Percentiles rank a stretch among this genome's conserved stretches.
Evolutionary conservation across 192 early-diverging fungal species (phyloP).

Genomic region (Backusella macrospora): DNA sequence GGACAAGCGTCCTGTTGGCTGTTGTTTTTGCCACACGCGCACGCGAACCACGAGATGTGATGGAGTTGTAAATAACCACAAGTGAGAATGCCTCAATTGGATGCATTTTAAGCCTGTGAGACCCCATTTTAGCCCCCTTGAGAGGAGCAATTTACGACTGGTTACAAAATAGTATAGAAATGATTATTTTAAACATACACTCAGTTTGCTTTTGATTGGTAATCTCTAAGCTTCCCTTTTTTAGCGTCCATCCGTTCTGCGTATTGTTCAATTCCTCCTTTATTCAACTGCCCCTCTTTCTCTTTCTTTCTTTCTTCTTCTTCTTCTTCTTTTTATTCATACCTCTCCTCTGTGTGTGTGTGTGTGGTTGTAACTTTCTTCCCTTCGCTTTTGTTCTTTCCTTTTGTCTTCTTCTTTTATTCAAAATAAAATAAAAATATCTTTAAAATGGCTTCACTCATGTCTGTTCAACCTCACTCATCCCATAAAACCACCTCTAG

Average conservation of each 20-base stretch:
- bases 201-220: conserved; percentile 13
- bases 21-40: conserved; percentile 16
- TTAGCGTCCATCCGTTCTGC: neutral
- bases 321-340: neutral
- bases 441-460: conserved; percentile 16
- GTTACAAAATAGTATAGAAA: conserved; percentile 14
- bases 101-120: conserved; percentile 16
- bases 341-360: neutral
- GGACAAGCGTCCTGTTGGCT: conserved; percentile 9
- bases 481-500: neutral
- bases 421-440: neutral
- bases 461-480: neutral
- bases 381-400: conserved; percentile 23
- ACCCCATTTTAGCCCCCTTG: conserved; percentile 3
- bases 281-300: conserved; percentile 3
- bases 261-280: neutral
- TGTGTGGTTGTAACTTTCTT: conserved; percentile 5
- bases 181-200: conserved; percentile 19
- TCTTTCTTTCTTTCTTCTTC: conserved; percentile 7
- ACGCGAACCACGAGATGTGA: conserved; percentile 16
- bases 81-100: conserved; percentile 17
- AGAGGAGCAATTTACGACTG: conserved; percentile 1
- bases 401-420: neutral
- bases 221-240: conserved; percentile 19
- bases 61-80: conserved; percentile 6